Evolutionary conservation across 106 monocot genomes (phyloP), one percentile per base, ranked within the genome.

Genomic region (Triglochin maritima): DNA sequence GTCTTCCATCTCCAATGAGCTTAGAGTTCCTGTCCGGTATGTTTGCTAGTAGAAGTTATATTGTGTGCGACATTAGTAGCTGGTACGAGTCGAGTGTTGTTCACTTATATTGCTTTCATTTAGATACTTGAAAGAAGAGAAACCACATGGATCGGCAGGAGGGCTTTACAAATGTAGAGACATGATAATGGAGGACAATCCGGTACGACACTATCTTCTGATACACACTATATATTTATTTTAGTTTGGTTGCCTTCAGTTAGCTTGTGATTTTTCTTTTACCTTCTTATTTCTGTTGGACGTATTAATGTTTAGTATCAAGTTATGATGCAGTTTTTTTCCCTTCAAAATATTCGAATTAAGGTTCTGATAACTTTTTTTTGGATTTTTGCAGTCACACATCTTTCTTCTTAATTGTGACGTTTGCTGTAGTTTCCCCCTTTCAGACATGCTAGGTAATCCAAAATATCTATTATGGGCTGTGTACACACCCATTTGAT

Each of bases 391-490:
- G 73, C 87, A 96, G 96, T 85, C 91, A 14, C 88, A 96, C 78
- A 90, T 96, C 71, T 80, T 96, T 69, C 66, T 96, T 81, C 80
- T 96, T 83, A 96, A 96, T 70, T 96, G 90, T 59, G 96, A 96
- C 77, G 91, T 96, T 69, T 96, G 96, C 72, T 90, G 87, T 69
- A 95, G 87, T 77, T 95, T 95, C 72, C 94, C 94, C 4, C 62
- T 95, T 53, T 79, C 87, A 44, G 83, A 81, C 11, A 87, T 94
- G 89, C 87, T 94, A 15, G 94, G 94, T 92, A 76, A 76, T 64
- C 9, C 62, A 29, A 29, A 29, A 29, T 29, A 29, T 0, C 29
- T 29, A 29, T 1, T 29, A 29, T 29, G 29, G 29, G 29, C 29
- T 29, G 29, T 29, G 29, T 29, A 29, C 29, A 29, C 29, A 0